Evolutionary conservation across 2,329 filamentous ascomycete genomes (phyloP).

Genomic region (Verticillium nubilum): DNA sequence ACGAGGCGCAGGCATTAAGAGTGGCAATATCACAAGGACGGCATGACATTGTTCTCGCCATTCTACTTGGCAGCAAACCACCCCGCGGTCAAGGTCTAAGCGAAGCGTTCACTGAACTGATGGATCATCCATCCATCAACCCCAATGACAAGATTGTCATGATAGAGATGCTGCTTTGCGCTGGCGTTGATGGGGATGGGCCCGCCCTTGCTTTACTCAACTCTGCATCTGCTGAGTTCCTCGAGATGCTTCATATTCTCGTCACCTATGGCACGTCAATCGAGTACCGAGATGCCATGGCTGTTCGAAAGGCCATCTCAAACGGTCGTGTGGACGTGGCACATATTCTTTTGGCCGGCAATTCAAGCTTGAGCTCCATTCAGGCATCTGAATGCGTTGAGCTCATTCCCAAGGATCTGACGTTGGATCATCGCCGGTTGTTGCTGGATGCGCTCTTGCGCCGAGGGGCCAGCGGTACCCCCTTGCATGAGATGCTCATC

Average conservation of each 20-base stretch:
- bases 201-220: conserved; percentile 42
- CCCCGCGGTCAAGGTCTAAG: conserved; percentile 43
- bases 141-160: conserved; percentile 45
- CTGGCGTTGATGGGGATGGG: conserved; percentile 47
- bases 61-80: conserved; percentile 47
- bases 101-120: conserved; percentile 43
- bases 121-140: conserved; percentile 38
- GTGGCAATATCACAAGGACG: conserved; percentile 41
- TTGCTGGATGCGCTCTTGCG: conserved; percentile 41
- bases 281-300: conserved; percentile 45
- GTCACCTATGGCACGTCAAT: conserved; percentile 48
- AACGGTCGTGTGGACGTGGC: conserved; percentile 41
- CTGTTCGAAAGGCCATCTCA: conserved; percentile 42
- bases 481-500: conserved; percentile 44
- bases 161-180: conserved; percentile 52
- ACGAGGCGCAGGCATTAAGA: conserved; percentile 46
- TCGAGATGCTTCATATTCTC: conserved; percentile 50
- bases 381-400: conserved; percentile 45
- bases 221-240: conserved; percentile 42
- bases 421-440: conserved; percentile 36
- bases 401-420: conserved; percentile 40
- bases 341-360: conserved; percentile 38
- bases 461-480: conserved; percentile 42
- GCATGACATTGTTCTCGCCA: conserved; percentile 48
- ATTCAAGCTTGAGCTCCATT: conserved; percentile 33